Conservation (phyloP, 108 stramenopile genomes). For the Schizochytrium sp. region DNA sequence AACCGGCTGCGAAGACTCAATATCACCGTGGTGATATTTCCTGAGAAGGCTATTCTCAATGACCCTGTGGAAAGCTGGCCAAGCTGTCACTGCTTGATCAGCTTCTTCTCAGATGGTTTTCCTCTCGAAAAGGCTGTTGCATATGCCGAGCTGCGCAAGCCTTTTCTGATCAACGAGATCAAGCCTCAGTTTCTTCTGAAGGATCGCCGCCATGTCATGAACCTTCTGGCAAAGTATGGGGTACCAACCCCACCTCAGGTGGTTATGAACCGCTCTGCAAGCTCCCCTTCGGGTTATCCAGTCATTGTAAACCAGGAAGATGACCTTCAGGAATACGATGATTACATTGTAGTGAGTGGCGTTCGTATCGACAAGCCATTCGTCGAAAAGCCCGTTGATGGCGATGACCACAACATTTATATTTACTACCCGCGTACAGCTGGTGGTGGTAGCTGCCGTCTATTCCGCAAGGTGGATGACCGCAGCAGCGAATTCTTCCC, state of each 20-base stretch:
- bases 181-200: conserved; percentile 85
- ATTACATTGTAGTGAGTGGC: conserved; percentile 94
- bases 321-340: conserved; percentile 86
- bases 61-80: conserved; percentile 93
- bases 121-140: conserved; percentile 91
- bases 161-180: conserved; percentile 92
- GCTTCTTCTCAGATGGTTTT: conserved; percentile 92
- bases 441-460: conserved; percentile 93
- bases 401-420: conserved; percentile 98
- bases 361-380: conserved; percentile 94
- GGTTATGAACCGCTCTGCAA: conserved; percentile 83
- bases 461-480: conserved; percentile 95
- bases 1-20: conserved; percentile 80
- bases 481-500: conserved; percentile 90
- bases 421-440: conserved; percentile 95
- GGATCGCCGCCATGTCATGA: conserved; percentile 92
- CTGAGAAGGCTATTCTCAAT: conserved; percentile 89
- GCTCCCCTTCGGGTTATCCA: conserved; percentile 19
- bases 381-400: conserved; percentile 98
- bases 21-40: conserved; percentile 91
- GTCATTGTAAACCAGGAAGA: conserved; percentile 38
- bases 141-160: conserved; percentile 88
- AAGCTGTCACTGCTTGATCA: conserved; percentile 89
- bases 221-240: conserved; percentile 85
- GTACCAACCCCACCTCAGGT: conserved; percentile 95